Base-by-base conservation (phyloP, 345 rosid genomes). In the Corchorus olitorius region DNA sequence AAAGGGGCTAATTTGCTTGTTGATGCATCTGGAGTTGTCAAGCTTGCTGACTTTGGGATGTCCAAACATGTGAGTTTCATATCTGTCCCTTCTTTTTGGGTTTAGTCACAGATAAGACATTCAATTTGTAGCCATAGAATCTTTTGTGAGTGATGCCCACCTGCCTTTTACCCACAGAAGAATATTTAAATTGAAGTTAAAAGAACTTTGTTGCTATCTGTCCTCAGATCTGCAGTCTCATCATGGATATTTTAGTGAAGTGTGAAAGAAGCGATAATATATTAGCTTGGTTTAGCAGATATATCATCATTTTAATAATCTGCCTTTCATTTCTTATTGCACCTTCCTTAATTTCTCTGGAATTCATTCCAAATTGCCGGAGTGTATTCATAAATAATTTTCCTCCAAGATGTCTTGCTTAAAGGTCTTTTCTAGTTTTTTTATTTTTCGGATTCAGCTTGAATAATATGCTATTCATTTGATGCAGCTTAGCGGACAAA, bases 1-100 rank as follows among this genome's bases (percentile, higher is more conserved):
- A 96, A 96, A 83, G 99, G 99, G 56, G 99, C 98, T 73, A 93
- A 96, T 86, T 87, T 96, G 80, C 99, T 96, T 70, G 99, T 96
- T 65, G 95, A 96, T 87, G 97, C 99, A 75, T 86, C 80, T 71
- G 99, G 99, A 20, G 94, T 92, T 53, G 98, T 96, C 66, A 96
- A 96, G 86, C 97, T 96, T 70, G 97, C 97, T 10, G 98, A 93
- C 79, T 96, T 96, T 81, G 99, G 99, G 83, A 96, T 91, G 99
- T 91, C 99, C 50, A 96, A 96, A 86, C 99, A 89, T 77, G 99
- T 96, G 81, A 91, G 94, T 84, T 63, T 15, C 68, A 14, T 11
- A 49, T 73, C 54, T 35, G 35, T 65, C 46, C 8, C 45, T 43
- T n/a, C 35, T 22, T 11, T 56, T 33, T 64, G 59, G 39, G 2